Base-by-base conservation (phyloP, 495 filamentous ascomycete genomes). In the Penicillium argentinense region DNA sequence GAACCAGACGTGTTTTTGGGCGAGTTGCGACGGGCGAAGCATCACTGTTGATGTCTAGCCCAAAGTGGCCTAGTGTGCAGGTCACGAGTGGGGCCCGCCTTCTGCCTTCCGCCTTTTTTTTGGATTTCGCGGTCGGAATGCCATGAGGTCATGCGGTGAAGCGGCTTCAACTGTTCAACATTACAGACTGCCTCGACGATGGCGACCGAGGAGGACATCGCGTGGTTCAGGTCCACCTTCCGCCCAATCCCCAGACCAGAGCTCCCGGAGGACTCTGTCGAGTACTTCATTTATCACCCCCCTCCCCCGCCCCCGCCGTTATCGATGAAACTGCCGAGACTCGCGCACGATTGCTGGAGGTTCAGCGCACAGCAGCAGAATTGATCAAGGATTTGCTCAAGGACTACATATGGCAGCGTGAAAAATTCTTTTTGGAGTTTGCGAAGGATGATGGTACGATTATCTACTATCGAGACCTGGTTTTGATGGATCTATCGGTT, bases 371-470 rank as follows among this genome's bases (percentile, higher is more conserved):
- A 8, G 84, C 87, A 3, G 70, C 75, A 3, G 74, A 82, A 41
- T 65, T 93, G 42, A 74, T 70, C 7, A 81, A 83, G 28, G 66
- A 73, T 16, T 62, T 88, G 17, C 68, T 91, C 28, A 85, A 83
- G 51, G 87, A 87, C 39, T 97, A 96, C 59, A 96, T 97, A 47
- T 98, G 93, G 93, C 93, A 98, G 67, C 82, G 91, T 3, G 88
- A 96, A 16, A 64, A 68, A 3, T 91, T 97, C 49, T 67, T 67
- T 4, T 61, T 95, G 16, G 73, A 79, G 11, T 63, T 87, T 5
- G 71, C 69, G 18, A 81, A 81, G 45, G 75, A 82, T 51, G 76
- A 84, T 53, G 81, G 82, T 81, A 62, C 45, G 72, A 1, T 25
- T 28, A 36, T 28, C 21, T 13, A 16, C 9, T 22, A 22, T 13